Percentiles rank a stretch among this genome's conserved stretches.
Conservation (phyloP, 2,329 filamentous ascomycete genomes). For the Dendrostoma leiphaemia region DNA sequence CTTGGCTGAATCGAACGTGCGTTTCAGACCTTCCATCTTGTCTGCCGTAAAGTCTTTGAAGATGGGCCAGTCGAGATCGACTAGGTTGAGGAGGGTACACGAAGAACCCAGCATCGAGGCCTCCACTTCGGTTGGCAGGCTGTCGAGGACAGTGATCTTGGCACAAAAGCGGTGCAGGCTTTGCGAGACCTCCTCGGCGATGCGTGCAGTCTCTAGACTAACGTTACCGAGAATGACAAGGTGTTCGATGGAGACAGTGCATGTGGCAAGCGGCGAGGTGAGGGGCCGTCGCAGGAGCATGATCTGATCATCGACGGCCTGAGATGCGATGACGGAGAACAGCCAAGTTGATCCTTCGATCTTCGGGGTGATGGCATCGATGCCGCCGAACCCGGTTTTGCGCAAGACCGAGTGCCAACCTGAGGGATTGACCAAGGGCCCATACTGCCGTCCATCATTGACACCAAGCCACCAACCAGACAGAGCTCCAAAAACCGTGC, state of each 20-base stretch:
- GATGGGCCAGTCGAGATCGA: slow-evolving; percentile 26
- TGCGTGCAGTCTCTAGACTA: not conserved
- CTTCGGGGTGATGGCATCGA: slow-evolving; percentile 4
- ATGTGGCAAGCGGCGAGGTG: not conserved
- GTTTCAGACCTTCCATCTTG: slow-evolving; percentile 22
- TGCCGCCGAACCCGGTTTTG: slow-evolving; percentile 1
- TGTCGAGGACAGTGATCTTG: slow-evolving; percentile 5
- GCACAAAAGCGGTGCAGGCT: slow-evolving; percentile 14
- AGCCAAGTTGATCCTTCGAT: not conserved
- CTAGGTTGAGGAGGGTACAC: slow-evolving; percentile 21
- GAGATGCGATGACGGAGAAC: slow-evolving; percentile 2
- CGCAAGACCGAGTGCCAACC: not conserved
- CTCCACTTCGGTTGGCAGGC: slow-evolving; percentile 13
- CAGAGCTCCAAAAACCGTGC: slow-evolving; percentile 22
- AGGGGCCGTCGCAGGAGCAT: slow-evolving; percentile 3
- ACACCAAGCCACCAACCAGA: slow-evolving; percentile 11
- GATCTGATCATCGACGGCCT: slow-evolving; percentile 12
- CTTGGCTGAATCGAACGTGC: slow-evolving; percentile 7
- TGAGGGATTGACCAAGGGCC: not conserved
- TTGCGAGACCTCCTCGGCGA: not conserved
- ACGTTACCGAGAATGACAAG: slow-evolving; percentile 23
- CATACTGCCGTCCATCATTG: slow-evolving; percentile 2
- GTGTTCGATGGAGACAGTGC: slow-evolving; percentile 14
- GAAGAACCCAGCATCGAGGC: not conserved
- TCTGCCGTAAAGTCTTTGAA: slow-evolving; percentile 22